phyloP scores from a whole-genome alignment of 208 protist species.

The Trypanosoma grayi region DNA sequence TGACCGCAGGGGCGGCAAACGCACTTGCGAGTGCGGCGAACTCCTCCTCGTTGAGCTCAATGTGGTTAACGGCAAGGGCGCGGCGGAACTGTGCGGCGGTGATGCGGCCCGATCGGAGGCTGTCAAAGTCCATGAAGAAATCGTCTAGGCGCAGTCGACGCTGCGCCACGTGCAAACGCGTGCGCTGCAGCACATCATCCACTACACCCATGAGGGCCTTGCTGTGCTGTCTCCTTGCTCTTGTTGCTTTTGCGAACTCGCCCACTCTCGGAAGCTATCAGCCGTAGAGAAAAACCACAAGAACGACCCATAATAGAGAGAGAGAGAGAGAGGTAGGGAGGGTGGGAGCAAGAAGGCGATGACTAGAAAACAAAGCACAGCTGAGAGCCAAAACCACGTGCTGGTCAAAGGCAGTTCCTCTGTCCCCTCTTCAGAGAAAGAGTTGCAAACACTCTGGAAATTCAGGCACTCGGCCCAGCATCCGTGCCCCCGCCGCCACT shows the following conservation, averaged over 20 bases:
- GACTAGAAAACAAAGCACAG: neutral
- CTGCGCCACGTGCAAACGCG: constrained; percentile 48
- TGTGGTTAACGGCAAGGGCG: constrained; percentile 49
- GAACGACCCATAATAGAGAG: constrained; percentile 1
- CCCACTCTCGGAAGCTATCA: too few species aligned
- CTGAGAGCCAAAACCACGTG: neutral
- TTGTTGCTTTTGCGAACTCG: neutral
- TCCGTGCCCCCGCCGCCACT: too few species aligned
- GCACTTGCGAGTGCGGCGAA: constrained; percentile 26
- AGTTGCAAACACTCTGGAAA: too few species aligned
- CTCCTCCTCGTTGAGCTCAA: constrained; percentile 54
- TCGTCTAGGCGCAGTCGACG: constrained; percentile 76
- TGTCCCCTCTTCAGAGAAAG: constrained; percentile 12
- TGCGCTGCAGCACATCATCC: constrained; percentile 37
- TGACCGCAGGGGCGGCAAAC: constrained; percentile 26
- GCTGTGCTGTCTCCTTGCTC: neutral
- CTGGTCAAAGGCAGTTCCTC: neutral
- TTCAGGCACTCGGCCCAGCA: too few species aligned
- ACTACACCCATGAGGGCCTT: constrained; percentile 22
- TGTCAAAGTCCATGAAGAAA: constrained; percentile 86
- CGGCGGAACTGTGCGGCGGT: constrained; percentile 75
- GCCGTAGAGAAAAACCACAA: constrained; percentile 21
- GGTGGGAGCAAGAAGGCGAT: neutral
- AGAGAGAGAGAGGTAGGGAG: constrained; percentile 4
- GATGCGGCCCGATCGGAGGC: constrained; percentile 67